These are phyloP conservation scores for Phytophthora fragariae DNA, from an alignment of 352 stramenopile genomes.

Conservation along the genomic window DNA sequence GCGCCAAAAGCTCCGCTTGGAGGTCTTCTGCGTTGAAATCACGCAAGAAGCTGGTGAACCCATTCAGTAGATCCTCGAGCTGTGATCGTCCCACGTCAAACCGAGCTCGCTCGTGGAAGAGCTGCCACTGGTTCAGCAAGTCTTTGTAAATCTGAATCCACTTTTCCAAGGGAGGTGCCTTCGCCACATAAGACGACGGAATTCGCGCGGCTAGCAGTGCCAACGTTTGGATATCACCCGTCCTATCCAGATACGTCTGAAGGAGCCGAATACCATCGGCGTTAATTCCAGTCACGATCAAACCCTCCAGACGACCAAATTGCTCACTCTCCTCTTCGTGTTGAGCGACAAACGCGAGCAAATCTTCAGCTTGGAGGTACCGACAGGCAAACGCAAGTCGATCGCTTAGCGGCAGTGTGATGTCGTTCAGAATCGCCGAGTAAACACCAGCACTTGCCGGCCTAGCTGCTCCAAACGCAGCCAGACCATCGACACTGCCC, in stretches of 20 bases:
- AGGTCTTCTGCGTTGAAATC: slow-evolving; percentile 60
- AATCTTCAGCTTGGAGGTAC: slow-evolving; percentile 86
- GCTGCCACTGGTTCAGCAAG: slow-evolving; percentile 94
- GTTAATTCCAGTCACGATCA: slow-evolving; percentile 91
- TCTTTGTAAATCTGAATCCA: slow-evolving; percentile 94
- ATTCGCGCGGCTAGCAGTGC: slow-evolving; percentile 83
- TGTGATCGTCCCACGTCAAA: slow-evolving; percentile 94
- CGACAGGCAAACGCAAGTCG: slow-evolving; percentile 92
- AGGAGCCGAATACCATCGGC: slow-evolving; percentile 87
- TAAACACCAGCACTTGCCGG: slow-evolving; percentile 57
- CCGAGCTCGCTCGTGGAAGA: slow-evolving; percentile 93
- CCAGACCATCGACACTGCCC: slow-evolving; percentile 70
- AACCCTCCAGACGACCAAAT: slow-evolving; percentile 88
- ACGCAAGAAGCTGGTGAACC: slow-evolving; percentile 64
- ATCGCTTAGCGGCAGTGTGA: slow-evolving; percentile 89
- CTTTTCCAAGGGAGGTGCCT: slow-evolving; percentile 69
- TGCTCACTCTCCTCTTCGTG: slow-evolving; percentile 85
- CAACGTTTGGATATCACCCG: slow-evolving; percentile 93
- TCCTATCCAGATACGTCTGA: slow-evolving; percentile 92
- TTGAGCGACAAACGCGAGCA: slow-evolving; percentile 83
- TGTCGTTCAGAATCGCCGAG: slow-evolving; percentile 86
- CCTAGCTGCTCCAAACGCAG: slow-evolving; percentile 40
- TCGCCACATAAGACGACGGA: slow-evolving; percentile 59
- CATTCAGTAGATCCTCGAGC: slow-evolving; percentile 87
- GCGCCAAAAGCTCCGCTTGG: slow-evolving; percentile 49